Percentiles rank a stretch among this genome's conserved stretches.
phyloP scores from a whole-genome alignment of 805 yeast species.

The Lachancea lanzarotensis region DNA sequence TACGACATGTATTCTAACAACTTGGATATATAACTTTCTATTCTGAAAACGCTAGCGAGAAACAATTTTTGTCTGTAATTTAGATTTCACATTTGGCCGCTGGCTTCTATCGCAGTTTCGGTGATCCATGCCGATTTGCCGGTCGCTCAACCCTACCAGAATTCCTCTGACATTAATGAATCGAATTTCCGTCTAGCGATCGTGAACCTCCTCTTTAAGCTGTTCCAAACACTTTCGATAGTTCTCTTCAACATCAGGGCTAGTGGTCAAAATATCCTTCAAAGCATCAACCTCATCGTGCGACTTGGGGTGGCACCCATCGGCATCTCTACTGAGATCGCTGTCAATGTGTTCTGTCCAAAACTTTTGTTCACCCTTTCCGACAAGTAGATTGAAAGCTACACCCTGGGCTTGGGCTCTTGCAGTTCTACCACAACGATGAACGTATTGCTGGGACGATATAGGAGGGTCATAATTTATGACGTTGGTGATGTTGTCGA shows the following conservation, averaged over 20 bases:
- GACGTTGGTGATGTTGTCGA: constrained; percentile 62
- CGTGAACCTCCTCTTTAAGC: constrained; percentile 30
- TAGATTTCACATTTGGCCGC: no score
- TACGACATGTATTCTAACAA: no score
- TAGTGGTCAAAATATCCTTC: constrained; percentile 25
- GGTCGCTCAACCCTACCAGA: no score
- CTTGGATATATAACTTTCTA: no score
- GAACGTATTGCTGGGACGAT: constrained; percentile 87
- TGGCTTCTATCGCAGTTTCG: no score
- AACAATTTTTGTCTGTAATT: no score
- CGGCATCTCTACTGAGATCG: constrained; percentile 46
- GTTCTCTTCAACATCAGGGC: constrained; percentile 32
- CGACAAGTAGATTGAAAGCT: constrained; percentile 68
- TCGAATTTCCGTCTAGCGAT: background rate
- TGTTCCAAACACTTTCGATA: constrained; percentile 42
- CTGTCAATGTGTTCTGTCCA: constrained; percentile 49
- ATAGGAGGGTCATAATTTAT: constrained; percentile 87
- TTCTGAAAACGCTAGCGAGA: no score
- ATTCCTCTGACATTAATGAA: no score
- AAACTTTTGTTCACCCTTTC: constrained; percentile 65
- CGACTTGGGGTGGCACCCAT: constrained; percentile 28
- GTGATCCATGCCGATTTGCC: no score
- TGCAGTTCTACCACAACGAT: constrained; percentile 95
- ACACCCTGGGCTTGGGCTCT: constrained; percentile 78
- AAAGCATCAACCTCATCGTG: constrained; percentile 12